Evolutionary conservation across 2,329 filamentous ascomycete species (phyloP), one percentile per base, ranked within the genome.

Genomic region (Leptosphaerulina australis): DNA sequence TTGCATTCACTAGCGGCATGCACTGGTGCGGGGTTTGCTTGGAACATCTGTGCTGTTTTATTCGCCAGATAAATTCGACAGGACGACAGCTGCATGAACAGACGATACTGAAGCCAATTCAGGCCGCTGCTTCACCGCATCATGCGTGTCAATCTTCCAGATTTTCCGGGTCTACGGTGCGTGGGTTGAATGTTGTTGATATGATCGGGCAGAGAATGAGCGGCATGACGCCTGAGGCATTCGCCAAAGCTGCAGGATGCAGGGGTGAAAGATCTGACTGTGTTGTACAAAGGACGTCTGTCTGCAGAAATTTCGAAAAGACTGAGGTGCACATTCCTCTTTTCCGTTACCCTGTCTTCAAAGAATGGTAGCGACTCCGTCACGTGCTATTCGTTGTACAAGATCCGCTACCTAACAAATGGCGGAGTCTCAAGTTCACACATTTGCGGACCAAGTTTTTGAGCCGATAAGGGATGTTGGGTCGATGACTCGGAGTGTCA

Each of bases 1-100:
- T 69, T 71, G 68, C 68, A 71, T 64, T 61, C 56, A 51, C 60
- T 70, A 69, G 67, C 62, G 62, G 56, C 59, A 56, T 58, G 56
- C 45, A 50, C 50, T 56, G 48, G 58, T 53, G 69, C 63, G 65
- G 65, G 48, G 66, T 66, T 63, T 58, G 55, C 54, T 58, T 58
- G 43, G 55, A 38, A 40, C 41, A 39, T 38, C 29, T 47, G 39
- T 14, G 36, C 30, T 39, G 38, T 55, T 36, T 56, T 35, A 66
- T 69, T 69, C 62, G 68, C 52, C 45, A 53, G 36, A 50, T 33
- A 25, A 30, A 33, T 22, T 46, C 44, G 50, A 55, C 41, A 55
- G 48, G 41, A 37, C n/a, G 21, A 41, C 36, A 48, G 46, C 50
- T 62, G 56, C 60, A 59, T 53, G 46, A 41, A 46, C 43, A 58